Percentiles rank a stretch among this genome's conserved stretches.
phyloP scores from a whole-genome alignment of 116 monocot genomes.

The Dioscorea cayenensis region DNA sequence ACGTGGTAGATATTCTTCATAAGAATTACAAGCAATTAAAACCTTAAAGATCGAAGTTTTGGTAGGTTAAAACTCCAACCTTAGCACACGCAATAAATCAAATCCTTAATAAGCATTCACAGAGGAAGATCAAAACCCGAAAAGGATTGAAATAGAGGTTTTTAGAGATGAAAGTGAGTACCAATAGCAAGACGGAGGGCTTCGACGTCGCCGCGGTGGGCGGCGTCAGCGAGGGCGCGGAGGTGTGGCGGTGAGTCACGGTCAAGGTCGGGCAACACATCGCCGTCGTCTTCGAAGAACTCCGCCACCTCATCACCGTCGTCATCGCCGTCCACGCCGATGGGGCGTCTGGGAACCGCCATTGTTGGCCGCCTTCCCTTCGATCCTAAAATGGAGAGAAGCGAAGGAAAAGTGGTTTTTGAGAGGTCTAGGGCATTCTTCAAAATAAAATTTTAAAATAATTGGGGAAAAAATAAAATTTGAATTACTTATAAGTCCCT shows the following conservation, averaged over 20 bases:
- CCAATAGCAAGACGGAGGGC: slow-evolving; percentile 10
- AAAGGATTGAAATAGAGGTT: background rate
- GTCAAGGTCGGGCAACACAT: background rate
- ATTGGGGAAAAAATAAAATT: too few relatives aligned
- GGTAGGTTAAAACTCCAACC: background rate
- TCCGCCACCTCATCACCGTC: background rate
- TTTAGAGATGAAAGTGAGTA: background rate
- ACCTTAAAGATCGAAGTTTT: background rate
- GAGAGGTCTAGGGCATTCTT: too few relatives aligned
- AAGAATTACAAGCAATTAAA: background rate
- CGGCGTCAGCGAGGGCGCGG: slow-evolving; percentile 3
- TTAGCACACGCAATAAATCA: background rate
- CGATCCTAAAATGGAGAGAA: background rate
- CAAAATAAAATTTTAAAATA: too few relatives aligned
- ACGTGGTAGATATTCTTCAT: too few relatives aligned
- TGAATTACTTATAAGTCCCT: too few relatives aligned
- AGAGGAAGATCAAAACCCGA: background rate
- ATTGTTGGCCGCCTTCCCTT: background rate
- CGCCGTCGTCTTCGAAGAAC: background rate
- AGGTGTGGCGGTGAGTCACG: background rate
- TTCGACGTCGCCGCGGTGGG: slow-evolving; percentile 1
- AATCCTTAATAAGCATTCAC: background rate
- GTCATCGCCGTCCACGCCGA: background rate
- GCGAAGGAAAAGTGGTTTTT: too few relatives aligned
- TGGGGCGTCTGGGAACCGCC: background rate